Base-by-base conservation (phyloP, 2,329 filamentous ascomycete genomes). In the Plectosphaerella sp. region DNA sequence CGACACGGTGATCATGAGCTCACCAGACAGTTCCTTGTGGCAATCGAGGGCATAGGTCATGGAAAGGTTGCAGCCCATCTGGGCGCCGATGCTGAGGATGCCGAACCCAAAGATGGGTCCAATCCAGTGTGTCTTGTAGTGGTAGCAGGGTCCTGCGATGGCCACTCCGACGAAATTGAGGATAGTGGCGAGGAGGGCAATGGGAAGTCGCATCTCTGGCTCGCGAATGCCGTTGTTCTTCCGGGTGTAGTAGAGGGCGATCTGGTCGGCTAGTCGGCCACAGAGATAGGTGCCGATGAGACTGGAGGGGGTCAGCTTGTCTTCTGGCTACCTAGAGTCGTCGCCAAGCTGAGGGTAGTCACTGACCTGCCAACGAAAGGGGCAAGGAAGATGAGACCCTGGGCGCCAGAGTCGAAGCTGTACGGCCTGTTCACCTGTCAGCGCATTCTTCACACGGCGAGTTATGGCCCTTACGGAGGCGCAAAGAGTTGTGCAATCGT, bases 171-270 rank as follows among this genome's bases (percentile, higher is more conserved):
- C 57, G 10, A 54, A 56, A 9, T 58, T 58, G 45, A 22, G 57
- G 51, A 25, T 49, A 45, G 15, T 54, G 54, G 28, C 56, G 2
- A 20, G 55, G 11, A 14, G 54, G 48, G 41, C 43, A 15, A 59
- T 50, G 2, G 57, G 70, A 12, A 72, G 57, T 11, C 69, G 61
- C 60, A 70, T 72, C 52, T 72, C 69, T 0, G 69, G 69, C 51
- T 71, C 68, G 46, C 68, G 69, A 49, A 67, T 66, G n/a, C 68
- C 69, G 10, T 61, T 60, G 14, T 70, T 69, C 2, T 62, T 58
- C 10, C 62, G 62, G 2, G 69, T 61, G 41, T 69, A 63, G 39
- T 59, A 63, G 24, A 69, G 50, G 48, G 70, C 68, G 1, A 68
- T 67, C 52, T 60, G 57, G 48, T 72, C 69, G 1, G 66, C 62